A percentile compares a stretch with the other conserved stretches of the same genome.
Evolutionary conservation across 2,329 filamentous ascomycete genomes (phyloP).

Genomic region (Apiospora koreana): DNA sequence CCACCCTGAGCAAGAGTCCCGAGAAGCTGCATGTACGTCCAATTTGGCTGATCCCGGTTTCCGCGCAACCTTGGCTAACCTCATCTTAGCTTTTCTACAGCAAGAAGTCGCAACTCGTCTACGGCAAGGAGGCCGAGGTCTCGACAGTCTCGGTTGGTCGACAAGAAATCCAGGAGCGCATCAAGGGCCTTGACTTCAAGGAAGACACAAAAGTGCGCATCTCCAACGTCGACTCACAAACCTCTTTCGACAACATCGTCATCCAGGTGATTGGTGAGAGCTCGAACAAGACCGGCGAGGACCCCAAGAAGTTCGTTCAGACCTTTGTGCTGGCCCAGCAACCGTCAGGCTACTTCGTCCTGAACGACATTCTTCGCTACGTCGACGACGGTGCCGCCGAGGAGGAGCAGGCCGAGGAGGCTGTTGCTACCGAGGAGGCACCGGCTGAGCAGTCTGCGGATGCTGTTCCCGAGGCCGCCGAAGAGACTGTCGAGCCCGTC

Average conservation of each 20-base stretch:
- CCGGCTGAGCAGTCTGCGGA: conserved; percentile 33
- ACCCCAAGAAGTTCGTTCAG: conserved; percentile 95
- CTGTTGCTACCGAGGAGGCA: conserved; percentile 21
- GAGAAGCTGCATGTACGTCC: conserved; percentile 81
- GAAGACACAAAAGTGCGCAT: conserved; percentile 94
- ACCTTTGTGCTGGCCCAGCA: conserved; percentile 97
- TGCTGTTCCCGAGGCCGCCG: conserved; percentile 27
- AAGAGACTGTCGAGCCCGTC: conserved; percentile 21
- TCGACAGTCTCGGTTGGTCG: conserved; percentile 85
- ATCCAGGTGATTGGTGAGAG: conserved; percentile 98
- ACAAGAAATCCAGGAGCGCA: conserved; percentile 92
- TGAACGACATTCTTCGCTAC: conserved; percentile 97
- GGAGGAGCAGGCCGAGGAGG: conserved; percentile 59
- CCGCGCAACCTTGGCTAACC: not conserved
- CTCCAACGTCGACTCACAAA: conserved; percentile 95
- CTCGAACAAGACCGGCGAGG: conserved; percentile 80
- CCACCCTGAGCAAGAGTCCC: conserved; percentile 88
- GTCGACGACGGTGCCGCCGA: conserved; percentile 77
- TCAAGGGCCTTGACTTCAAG: conserved; percentile 90
- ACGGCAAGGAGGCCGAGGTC: conserved; percentile 86
- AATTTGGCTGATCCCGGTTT: not conserved
- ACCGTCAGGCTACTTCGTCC: conserved; percentile 94
- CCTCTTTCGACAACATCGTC: conserved; percentile 89
- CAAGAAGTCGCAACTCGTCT: conserved; percentile 94
- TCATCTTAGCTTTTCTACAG: conserved; percentile 81